Evolutionary conservation across 176 grass and related monocot genomes (phyloP).

Genomic region (Urochloa ruziziensis): DNA sequence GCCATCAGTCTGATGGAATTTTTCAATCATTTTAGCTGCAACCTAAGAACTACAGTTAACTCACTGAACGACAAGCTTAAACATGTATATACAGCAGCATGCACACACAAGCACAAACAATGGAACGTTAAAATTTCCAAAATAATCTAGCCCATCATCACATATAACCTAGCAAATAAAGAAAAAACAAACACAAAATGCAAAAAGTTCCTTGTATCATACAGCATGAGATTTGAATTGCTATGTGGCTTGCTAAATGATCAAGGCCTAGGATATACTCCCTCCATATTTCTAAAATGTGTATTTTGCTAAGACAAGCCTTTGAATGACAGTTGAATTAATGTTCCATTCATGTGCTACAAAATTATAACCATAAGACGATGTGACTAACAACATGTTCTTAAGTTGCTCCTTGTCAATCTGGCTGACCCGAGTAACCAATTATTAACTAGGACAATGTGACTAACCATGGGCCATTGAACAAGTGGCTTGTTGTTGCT

Average conservation of each 20-base stretch:
- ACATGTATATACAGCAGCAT: conserved; percentile 20
- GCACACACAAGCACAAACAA: neutral
- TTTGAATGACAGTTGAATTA: no score
- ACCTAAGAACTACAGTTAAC: neutral
- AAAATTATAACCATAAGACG: neutral
- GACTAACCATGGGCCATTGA: neutral
- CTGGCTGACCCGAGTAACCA: neutral
- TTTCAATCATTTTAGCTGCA: neutral
- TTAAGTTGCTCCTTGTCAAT: neutral
- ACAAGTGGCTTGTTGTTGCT: neutral
- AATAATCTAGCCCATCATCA: neutral
- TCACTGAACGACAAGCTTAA: neutral
- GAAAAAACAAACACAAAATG: neutral
- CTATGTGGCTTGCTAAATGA: neutral
- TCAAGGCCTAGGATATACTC: neutral
- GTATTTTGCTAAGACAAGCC: no score
- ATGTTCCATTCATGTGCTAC: no score
- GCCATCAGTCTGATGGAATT: neutral
- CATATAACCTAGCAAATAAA: neutral
- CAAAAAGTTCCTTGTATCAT: neutral
- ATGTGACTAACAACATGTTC: neutral
- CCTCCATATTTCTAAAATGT: no score
- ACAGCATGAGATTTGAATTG: neutral
- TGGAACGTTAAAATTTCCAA: neutral
- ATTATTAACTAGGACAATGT: neutral